Evolutionary conservation across 352 stramenopile genomes (phyloP).

Genomic region (Phytopythium oedochilum): DNA sequence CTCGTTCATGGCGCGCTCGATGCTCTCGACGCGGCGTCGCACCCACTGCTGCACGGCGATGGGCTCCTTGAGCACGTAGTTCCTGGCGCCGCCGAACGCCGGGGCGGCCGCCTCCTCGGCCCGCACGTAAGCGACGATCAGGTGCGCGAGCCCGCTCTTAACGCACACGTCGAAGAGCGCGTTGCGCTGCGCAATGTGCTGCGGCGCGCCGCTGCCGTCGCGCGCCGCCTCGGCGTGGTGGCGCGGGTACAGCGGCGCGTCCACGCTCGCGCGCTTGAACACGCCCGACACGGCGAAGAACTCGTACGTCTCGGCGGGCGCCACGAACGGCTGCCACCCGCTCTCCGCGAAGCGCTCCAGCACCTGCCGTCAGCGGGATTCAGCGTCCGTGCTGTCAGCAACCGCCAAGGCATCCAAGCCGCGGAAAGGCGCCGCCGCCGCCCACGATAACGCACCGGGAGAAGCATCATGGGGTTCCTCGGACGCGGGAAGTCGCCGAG

Average conservation of each 20-base stretch:
- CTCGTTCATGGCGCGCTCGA: slow-evolving; percentile 53
- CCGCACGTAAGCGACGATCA: slow-evolving; percentile 70
- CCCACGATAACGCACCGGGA: slow-evolving; percentile 22
- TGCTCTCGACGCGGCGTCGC: slow-evolving; percentile 40
- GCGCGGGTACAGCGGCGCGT: slow-evolving; percentile 39
- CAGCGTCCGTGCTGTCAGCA: too few species aligned
- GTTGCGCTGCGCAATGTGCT: slow-evolving; percentile 50
- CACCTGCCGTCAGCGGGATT: slow-evolving; percentile 33
- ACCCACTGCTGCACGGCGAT: slow-evolving; percentile 81
- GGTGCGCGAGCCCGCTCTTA: slow-evolving; percentile 55
- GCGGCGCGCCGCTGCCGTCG: slow-evolving; percentile 14
- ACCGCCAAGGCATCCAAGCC: too few species aligned
- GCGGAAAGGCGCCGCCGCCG: background rate
- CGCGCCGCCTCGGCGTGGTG: slow-evolving; percentile 14
- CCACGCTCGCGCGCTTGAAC: slow-evolving; percentile 59
- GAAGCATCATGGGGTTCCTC: slow-evolving; percentile 22
- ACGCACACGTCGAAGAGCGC: slow-evolving; percentile 78
- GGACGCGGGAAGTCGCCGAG: background rate
- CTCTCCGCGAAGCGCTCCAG: slow-evolving; percentile 76
- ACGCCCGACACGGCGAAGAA: slow-evolving; percentile 79
- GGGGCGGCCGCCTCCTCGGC: slow-evolving; percentile 22
- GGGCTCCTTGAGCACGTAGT: slow-evolving; percentile 74
- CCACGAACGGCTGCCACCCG: slow-evolving; percentile 74
- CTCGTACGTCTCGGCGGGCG: slow-evolving; percentile 81
- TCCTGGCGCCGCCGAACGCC: slow-evolving; percentile 26